These are phyloP conservation scores for Teunomyces cretensis DNA, from an alignment of 805 yeast genomes.

Conservation along the genomic window DNA sequence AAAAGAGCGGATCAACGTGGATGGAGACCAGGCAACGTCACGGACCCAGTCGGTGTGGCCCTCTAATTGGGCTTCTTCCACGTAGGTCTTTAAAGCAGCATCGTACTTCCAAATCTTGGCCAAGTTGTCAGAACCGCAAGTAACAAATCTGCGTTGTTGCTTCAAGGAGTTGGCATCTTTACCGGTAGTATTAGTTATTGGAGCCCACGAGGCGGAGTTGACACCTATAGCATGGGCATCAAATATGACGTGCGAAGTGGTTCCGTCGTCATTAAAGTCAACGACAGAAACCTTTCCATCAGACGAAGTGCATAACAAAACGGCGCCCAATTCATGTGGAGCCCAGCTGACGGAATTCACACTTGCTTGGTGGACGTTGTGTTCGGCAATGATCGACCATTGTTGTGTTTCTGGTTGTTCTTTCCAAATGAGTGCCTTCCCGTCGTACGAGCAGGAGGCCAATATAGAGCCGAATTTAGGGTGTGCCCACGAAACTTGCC, in stretches of 20 bases:
- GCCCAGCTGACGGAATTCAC: slow-evolving; percentile 97
- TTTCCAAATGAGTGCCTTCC: slow-evolving; percentile 91
- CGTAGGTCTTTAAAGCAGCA: slow-evolving; percentile 53
- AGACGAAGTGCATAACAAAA: slow-evolving; percentile 83
- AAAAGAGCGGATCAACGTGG: slow-evolving; percentile 79
- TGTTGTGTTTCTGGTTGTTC: slow-evolving; percentile 74
- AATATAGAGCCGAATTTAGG: slow-evolving; percentile 95
- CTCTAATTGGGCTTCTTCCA: slow-evolving; percentile 70
- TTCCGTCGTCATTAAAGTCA: slow-evolving; percentile 88
- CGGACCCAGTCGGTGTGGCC: slow-evolving; percentile 99
- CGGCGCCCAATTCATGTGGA: slow-evolving; percentile 94
- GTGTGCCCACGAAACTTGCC: slow-evolving; percentile 99
- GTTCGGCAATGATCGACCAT: slow-evolving; percentile 87
- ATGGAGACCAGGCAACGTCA: slow-evolving; percentile 98
- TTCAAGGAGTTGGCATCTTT: slow-evolving; percentile 27
- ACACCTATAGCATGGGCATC: slow-evolving; percentile 93
- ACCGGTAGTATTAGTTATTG: slow-evolving; percentile 39
- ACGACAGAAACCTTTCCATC: slow-evolving; percentile 91
- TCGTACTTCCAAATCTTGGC: slow-evolving; percentile 88
- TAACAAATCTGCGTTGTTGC: slow-evolving; percentile 72
- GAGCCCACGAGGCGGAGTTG: slow-evolving; percentile 95
- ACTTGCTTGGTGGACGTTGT: slow-evolving; percentile 86
- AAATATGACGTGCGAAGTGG: slow-evolving; percentile 59
- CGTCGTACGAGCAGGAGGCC: slow-evolving; percentile 95
- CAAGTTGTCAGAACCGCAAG: slow-evolving; percentile 94